Evolutionary conservation across 345 rosid species (phyloP), one percentile per base, ranked within the genome.

Genomic region (Aegle marmelos): DNA sequence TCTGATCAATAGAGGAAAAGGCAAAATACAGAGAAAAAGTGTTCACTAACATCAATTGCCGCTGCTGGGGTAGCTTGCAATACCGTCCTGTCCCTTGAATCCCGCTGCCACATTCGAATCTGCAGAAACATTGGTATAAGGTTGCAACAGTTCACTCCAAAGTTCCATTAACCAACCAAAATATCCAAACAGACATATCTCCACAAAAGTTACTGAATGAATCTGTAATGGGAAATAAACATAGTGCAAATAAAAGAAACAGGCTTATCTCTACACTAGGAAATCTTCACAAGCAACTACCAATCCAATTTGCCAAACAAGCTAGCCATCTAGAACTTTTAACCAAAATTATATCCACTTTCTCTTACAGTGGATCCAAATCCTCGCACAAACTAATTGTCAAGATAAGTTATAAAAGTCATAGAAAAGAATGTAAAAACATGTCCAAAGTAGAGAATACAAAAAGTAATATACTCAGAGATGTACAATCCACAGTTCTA

Each of bases 11-110:
- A 76, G 56, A 68, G 74, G 27, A 71, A 59, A 76, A 24, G 41
- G 70, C 53, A 69, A 54, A 76, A 37, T 28, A 59, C 31, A 80
- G 70, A 78, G 27, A 79, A 73, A 27, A 7, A 36, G 68, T 45
- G 64, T 72, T 75, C 75, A 70, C 93, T 59, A 28, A 96, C 98
- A 87, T 96, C 99, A 64, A 96, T 90, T 41, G 97, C 94, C 68
- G 98, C 99, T 58, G 97, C 98, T 79, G 97, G 91, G 54, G 97
- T 92, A 76, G 97, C 87, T 79, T 92, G 98, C 90, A 94, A 80
- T 66, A 75, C 60, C 28, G 95, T 92, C 90, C 93, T 88, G 78
- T 90, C 97, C 81, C 91, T 87, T 24, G 91, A 88, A 85, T 92
- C 97, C 77, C 86, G 82, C 88, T 96, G 98, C 94, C 92, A 92